Percentiles rank a stretch among this genome's conserved stretches.
Evolutionary conservation across 164 flowering plant species (phyloP).

Genomic region (Cinnamomum chago): DNA sequence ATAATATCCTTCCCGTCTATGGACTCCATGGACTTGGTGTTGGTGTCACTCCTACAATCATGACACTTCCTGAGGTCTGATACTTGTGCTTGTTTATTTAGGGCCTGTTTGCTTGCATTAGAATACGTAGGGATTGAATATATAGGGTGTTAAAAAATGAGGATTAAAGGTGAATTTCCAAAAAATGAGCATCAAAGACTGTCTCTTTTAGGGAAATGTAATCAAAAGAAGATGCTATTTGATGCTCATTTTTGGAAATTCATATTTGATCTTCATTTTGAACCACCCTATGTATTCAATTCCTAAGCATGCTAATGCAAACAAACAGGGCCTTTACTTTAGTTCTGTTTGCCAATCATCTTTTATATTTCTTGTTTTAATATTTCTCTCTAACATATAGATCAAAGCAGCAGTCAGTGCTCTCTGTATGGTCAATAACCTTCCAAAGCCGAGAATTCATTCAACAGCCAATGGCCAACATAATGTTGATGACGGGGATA

Average conservation of each 20-base stretch:
- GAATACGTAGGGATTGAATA: too few species aligned
- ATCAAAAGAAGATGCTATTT: too few species aligned
- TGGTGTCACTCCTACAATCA: constrained; percentile 65
- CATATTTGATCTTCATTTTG: too few species aligned
- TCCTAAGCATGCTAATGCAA: too few species aligned
- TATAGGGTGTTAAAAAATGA: too few species aligned
- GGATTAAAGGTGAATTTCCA: too few species aligned
- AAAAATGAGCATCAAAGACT: too few species aligned
- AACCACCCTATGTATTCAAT: too few species aligned
- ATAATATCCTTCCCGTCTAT: constrained; percentile 71
- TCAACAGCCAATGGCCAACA: constrained; percentile 15
- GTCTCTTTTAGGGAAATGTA: too few species aligned
- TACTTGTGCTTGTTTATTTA: not conserved
- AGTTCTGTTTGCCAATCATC: not conserved
- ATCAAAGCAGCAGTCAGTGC: constrained; percentile 84
- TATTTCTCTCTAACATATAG: constrained; percentile 32
- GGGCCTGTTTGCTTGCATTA: too few species aligned
- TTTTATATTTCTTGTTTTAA: not conserved
- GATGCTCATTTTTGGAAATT: too few species aligned
- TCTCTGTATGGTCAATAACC: constrained; percentile 54
- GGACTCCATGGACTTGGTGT: constrained; percentile 41
- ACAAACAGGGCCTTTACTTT: too few species aligned
- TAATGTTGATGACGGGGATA: constrained; percentile 32
- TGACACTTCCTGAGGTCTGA: constrained; percentile 94
- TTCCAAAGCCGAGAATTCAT: constrained; percentile 48